Evolutionary conservation across 1,139 yeast species (phyloP).

Genomic region (Debaryomyces sp.): DNA sequence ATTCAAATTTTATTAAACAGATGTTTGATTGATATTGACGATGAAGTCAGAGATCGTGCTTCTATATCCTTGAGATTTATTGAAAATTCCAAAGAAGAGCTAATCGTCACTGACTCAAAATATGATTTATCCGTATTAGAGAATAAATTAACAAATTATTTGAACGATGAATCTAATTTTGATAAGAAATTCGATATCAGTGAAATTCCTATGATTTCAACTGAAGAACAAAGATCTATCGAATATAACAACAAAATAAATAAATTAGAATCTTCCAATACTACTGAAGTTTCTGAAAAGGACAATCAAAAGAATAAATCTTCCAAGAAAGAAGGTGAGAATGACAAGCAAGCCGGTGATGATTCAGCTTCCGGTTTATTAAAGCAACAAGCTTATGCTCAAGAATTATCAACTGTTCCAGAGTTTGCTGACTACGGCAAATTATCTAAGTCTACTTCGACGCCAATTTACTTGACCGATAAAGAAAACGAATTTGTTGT

Average conservation of each 20-base stretch:
- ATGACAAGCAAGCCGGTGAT: slow-evolving; percentile 18
- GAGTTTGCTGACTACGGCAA: slow-evolving; percentile 75
- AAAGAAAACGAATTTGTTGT: slow-evolving; percentile 94
- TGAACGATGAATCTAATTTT: slow-evolving; percentile 62
- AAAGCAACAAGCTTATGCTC: slow-evolving; percentile 63
- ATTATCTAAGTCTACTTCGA: slow-evolving; percentile 68
- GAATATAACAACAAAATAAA: slow-evolving; percentile 61
- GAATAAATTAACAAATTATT: slow-evolving; percentile 71
- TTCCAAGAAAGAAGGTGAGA: slow-evolving; percentile 15
- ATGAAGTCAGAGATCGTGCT: slow-evolving; percentile 98
- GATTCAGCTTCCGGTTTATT: slow-evolving; percentile 47
- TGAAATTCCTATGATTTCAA: slow-evolving; percentile 61
- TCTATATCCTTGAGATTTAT: slow-evolving; percentile 79
- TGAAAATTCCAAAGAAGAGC: slow-evolving; percentile 49
- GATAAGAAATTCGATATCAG: slow-evolving; percentile 69
- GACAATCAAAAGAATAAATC: slow-evolving; percentile 8
- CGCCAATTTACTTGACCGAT: slow-evolving; percentile 76
- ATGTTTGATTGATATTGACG: slow-evolving; percentile 87
- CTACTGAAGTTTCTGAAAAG: slow-evolving; percentile 15
- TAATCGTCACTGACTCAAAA: slow-evolving; percentile 67
- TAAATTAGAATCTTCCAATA: slow-evolving; percentile 39
- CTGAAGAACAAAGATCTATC: slow-evolving; percentile 64
- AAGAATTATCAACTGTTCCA: slow-evolving; percentile 65
- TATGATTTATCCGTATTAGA: slow-evolving; percentile 81
- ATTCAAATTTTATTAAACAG: slow-evolving; percentile 77